A percentile compares a stretch with the other conserved stretches of the same genome.
phyloP scores from a whole-genome alignment of 352 stramenopile species.

The Phytophthora niederhauseri region DNA sequence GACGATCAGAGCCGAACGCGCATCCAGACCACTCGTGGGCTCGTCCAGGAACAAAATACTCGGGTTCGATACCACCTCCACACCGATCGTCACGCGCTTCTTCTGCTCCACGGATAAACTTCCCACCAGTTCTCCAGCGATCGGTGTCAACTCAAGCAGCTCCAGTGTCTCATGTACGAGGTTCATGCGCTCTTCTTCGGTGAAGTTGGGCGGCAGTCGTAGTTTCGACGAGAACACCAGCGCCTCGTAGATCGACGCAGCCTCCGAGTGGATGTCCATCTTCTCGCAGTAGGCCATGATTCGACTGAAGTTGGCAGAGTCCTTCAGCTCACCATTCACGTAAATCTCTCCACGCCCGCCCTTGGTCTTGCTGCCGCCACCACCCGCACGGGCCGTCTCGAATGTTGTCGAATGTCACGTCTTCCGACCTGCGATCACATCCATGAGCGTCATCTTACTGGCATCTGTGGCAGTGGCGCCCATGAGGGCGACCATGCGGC shows the following conservation, averaged over 20 bases:
- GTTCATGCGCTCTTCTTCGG: constrained; percentile 48
- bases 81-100: constrained; percentile 93
- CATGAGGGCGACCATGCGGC: constrained; percentile 78
- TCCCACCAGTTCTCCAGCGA: constrained; percentile 51
- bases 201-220: constrained; percentile 63
- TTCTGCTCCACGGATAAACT: constrained; percentile 88
- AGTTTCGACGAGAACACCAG: constrained; percentile 92
- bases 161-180: constrained; percentile 20
- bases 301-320: constrained; percentile 80
- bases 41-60: constrained; percentile 96
- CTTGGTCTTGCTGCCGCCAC: no score
- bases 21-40: constrained; percentile 91
- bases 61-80: constrained; percentile 93
- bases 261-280: constrained; percentile 87
- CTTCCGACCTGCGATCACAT: constrained; percentile 66
- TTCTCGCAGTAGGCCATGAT: constrained; percentile 94
- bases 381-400: no score
- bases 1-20: constrained; percentile 83
- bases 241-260: constrained; percentile 88
- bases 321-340: constrained; percentile 87
- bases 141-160: constrained; percentile 54
- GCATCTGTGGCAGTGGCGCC: constrained; percentile 63
- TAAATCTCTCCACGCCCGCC: constrained; percentile 29
- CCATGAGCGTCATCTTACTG: constrained; percentile 69
- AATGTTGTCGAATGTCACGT: constrained; percentile 84